Evolutionary conservation across 257 asterid genomes (phyloP).

Genomic region (Osmanthus fragrans): DNA sequence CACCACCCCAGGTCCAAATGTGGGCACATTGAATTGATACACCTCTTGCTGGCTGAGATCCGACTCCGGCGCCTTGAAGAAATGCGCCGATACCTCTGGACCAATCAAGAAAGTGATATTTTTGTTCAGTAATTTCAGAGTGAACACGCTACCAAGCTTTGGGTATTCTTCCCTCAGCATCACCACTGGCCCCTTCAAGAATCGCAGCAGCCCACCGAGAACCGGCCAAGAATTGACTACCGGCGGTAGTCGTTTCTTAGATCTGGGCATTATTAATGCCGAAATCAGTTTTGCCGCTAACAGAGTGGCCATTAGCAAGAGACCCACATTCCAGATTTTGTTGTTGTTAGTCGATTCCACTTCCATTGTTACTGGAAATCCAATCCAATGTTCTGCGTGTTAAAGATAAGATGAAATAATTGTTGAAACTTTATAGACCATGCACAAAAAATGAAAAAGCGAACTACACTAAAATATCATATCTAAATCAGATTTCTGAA

Average conservation of each 20-base stretch:
- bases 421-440: background rate
- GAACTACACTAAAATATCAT: background rate
- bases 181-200: conserved; percentile 44
- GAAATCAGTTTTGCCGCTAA: conserved; percentile 35
- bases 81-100: conserved; percentile 55
- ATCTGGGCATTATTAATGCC: conserved; percentile 36
- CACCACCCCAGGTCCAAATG: conserved; percentile 59
- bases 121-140: conserved; percentile 38
- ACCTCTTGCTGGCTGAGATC: conserved; percentile 62
- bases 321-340: conserved; percentile 38
- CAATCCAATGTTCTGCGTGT: background rate
- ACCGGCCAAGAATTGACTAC: conserved; percentile 29
- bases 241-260: conserved; percentile 44
- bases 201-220: conserved; percentile 40
- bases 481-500: background rate
- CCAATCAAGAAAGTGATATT: conserved; percentile 52
- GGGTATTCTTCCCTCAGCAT: conserved; percentile 48
- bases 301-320: conserved; percentile 39
- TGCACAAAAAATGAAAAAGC: background rate
- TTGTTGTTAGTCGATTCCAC: background rate
- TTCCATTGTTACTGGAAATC: conserved; percentile 20
- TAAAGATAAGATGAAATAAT: background rate
- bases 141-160: conserved; percentile 49
- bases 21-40: conserved; percentile 55
- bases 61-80: conserved; percentile 51